Evolutionary conservation across 1,284 basidiomycete genomes (phyloP).

Genomic region (Puccinia novopanici): DNA sequence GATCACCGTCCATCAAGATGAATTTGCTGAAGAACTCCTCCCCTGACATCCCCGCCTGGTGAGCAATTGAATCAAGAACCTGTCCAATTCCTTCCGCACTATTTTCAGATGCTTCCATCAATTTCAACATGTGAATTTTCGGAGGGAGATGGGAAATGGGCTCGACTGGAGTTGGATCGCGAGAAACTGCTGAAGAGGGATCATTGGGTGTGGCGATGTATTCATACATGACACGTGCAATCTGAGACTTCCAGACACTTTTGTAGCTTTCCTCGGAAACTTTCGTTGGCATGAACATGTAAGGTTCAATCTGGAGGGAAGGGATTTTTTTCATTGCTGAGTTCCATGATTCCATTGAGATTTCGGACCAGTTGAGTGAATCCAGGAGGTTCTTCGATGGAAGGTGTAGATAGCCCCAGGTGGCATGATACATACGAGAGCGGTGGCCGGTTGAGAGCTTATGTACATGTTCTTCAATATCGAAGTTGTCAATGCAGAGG

Average conservation of each 20-base stretch:
- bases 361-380: neutral
- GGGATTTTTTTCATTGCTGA: neutral
- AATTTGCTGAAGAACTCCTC: neutral
- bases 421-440: neutral
- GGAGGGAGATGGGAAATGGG: neutral
- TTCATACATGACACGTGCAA: neutral
- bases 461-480: conserved; percentile 15
- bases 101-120: conserved; percentile 16
- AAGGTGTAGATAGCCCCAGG: conserved; percentile 11
- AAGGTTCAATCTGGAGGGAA: neutral
- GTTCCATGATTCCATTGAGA: neutral
- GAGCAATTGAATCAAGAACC: neutral
- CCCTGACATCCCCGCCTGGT: neutral
- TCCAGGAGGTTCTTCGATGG: neutral
- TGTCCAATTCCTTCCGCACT: conserved; percentile 18
- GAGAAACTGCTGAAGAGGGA: neutral
- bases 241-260: neutral
- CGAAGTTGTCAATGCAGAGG: conserved; percentile 17
- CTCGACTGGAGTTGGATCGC: neutral
- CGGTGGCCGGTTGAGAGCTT: neutral
- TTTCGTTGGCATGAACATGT: neutral
- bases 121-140: conserved; percentile 4
- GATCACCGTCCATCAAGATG: neutral
- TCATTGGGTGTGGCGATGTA: neutral
- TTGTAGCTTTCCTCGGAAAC: neutral